phyloP scores from a whole-genome alignment of 208 protist species.

The Phytomonas sp. region DNA sequence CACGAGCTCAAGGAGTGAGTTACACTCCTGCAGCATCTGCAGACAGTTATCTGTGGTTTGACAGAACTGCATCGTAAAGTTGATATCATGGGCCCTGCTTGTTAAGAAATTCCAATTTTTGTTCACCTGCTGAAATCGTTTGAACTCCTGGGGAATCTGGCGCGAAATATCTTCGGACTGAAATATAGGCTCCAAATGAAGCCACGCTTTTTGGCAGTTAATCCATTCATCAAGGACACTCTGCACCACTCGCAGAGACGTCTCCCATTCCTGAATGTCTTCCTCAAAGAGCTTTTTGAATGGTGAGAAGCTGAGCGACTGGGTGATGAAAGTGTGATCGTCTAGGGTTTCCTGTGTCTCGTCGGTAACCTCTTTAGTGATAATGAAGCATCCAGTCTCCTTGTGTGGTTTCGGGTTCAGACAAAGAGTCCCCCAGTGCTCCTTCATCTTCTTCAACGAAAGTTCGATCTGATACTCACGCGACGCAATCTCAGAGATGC shows the following conservation, averaged over 20 bases:
- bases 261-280: slow-evolving; percentile 89
- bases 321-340: slow-evolving; percentile 94
- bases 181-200: slow-evolving; percentile 97
- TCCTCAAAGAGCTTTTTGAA: slow-evolving; percentile 96
- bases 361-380: slow-evolving; percentile 87
- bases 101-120: slow-evolving; percentile 92
- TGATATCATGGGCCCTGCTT: slow-evolving; percentile 67
- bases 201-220: slow-evolving; percentile 91
- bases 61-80: slow-evolving; percentile 81
- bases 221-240: slow-evolving; percentile 94
- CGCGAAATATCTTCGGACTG: slow-evolving; percentile 93
- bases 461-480: slow-evolving; percentile 95
- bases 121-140: slow-evolving; percentile 92
- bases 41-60: slow-evolving; percentile 73
- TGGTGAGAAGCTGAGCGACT: slow-evolving; percentile 93
- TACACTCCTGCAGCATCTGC: slow-evolving; percentile 86
- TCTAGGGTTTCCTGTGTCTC: slow-evolving; percentile 92
- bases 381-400: slow-evolving; percentile 89
- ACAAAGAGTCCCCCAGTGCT: slow-evolving; percentile 81
- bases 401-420: slow-evolving; percentile 88
- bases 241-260: slow-evolving; percentile 79
- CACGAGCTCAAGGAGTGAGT: slow-evolving; percentile 93
- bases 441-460: slow-evolving; percentile 91
- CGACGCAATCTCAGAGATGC: slow-evolving; percentile 90
- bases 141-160: slow-evolving; percentile 91